Conservation (phyloP, 129 eudicot genomes). For the Flaveria brownii region DNA sequence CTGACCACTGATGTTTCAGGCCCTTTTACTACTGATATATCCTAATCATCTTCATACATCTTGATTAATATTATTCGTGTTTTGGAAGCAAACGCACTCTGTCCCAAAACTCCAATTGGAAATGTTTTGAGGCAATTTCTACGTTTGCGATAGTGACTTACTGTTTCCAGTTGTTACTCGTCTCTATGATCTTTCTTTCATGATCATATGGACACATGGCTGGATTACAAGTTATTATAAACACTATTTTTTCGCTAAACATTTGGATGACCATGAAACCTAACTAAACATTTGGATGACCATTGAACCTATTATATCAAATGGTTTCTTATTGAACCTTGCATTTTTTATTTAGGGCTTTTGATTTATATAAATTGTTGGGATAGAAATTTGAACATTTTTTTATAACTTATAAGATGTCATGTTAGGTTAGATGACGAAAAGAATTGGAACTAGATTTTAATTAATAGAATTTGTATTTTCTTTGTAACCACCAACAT, state of each 20-base stretch:
- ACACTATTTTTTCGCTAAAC: background rate
- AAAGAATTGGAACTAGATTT: no score
- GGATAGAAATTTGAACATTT: no score
- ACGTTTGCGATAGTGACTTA: conserved; percentile 23
- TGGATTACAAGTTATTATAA: conserved; percentile 11
- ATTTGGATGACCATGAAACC: no score
- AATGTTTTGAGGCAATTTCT: conserved; percentile 45
- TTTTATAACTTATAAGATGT: no score
- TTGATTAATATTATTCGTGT: background rate
- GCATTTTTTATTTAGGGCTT: no score
- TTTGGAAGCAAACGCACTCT: conserved; percentile 35
- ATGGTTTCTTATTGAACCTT: no score
- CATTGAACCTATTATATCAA: no score
- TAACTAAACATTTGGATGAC: no score
- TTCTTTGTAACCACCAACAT: no score
- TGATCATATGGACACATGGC: conserved; percentile 1
- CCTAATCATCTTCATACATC: background rate
- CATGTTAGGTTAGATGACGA: no score
- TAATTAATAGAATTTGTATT: no score
- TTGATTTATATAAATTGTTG: no score
- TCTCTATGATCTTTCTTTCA: background rate
- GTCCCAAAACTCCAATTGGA: conserved; percentile 40
- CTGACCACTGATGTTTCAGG: conserved; percentile 41
- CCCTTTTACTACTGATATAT: conserved; percentile 39
- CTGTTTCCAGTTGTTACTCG: background rate